Evolutionary conservation across 208 protist species (phyloP), one percentile per base, ranked within the genome.

Genomic region (Leishmania tropica): DNA sequence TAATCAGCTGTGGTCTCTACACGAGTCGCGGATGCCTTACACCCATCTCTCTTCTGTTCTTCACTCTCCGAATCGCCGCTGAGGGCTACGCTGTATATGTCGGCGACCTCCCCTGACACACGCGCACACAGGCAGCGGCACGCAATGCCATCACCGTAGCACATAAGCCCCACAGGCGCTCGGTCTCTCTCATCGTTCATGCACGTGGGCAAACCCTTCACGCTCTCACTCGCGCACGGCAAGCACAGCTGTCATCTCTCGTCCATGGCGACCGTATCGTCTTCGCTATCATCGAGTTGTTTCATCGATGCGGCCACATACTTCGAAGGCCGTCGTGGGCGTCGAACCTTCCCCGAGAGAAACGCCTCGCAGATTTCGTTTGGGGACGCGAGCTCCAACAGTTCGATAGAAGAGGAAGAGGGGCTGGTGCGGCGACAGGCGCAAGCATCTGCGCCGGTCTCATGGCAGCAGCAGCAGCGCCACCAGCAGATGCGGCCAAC

Each of bases 361-460:
- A 78, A 75, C 54, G 64, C 73, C 4, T 79, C 64, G 1, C 78
- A 85, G 45, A 75, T 79, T 64, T 31, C 3, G 2, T 47, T 81
- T 24, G 81, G 71, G 17, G 81, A 78, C 54, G 35, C 70, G 2
- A n/a, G 8, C 54, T 17, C 31, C 74, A 68, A 21, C 31, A 40
- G 31, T 17, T 40, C 15, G 21, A 45, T 48, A 73, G 40, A 73
- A 73, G 40, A 19, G n/a, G 15, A 73, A 51, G 40, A 17, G 67
- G 24, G 40, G 40, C 17, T 28, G 67, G 67, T 17, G 40, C 42
- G 10, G 67, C 35, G 67, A 51, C 67, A 73, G 67, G 67, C 40
- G 8, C 35, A 28, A 72, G 11, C 37, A 13, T 24, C 42, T 70
- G 42, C 60, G 15, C 42, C 53, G n/a, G 40, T 64, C 10, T 35